phyloP scores from a whole-genome alignment of 306 rosid genomes.

The Amphicarpaea edgeworthii region DNA sequence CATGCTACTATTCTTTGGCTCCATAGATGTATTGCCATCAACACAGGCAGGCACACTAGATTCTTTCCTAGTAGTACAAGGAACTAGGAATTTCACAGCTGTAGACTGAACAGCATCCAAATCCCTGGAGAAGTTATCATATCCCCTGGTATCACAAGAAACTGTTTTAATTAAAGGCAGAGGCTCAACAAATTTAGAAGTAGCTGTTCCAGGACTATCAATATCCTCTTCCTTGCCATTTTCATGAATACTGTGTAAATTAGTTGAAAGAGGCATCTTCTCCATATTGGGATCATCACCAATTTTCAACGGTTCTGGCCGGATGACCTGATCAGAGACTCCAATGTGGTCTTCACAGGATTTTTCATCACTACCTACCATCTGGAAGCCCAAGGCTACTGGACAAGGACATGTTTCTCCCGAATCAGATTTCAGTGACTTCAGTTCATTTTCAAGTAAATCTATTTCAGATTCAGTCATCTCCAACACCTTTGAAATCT shows the following conservation, averaged over 20 bases:
- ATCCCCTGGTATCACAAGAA: constrained; percentile 44
- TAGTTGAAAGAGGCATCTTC: constrained; percentile 57
- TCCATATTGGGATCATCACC: constrained; percentile 51
- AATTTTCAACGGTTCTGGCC: constrained; percentile 61
- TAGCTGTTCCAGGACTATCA: constrained; percentile 95
- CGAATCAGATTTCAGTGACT: constrained; percentile 61
- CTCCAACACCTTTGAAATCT: constrained; percentile 88
- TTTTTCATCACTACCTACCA: constrained; percentile 47
- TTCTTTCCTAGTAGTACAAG: constrained; percentile 51
- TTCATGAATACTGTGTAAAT: constrained; percentile 48
- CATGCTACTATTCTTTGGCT: constrained; percentile 45
- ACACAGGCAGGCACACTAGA: constrained; percentile 49
- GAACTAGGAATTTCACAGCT: constrained; percentile 42
- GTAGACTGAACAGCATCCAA: constrained; percentile 48
- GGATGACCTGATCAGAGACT: constrained; percentile 49
- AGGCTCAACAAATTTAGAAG: constrained; percentile 84
- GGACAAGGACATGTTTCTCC: constrained; percentile 50
- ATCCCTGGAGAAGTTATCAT: constrained; percentile 47
- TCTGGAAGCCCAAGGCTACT: constrained; percentile 62
- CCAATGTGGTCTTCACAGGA: constrained; percentile 52
- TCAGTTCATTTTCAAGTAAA: constrained; percentile 82
- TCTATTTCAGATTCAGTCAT: constrained; percentile 91
- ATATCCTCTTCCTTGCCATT: constrained; percentile 68
- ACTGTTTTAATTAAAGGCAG: constrained; percentile 53
- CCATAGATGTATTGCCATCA: constrained; percentile 41